Conservation (phyloP, 1,284 basidiomycete genomes). For the Mycena sp. region DNA sequence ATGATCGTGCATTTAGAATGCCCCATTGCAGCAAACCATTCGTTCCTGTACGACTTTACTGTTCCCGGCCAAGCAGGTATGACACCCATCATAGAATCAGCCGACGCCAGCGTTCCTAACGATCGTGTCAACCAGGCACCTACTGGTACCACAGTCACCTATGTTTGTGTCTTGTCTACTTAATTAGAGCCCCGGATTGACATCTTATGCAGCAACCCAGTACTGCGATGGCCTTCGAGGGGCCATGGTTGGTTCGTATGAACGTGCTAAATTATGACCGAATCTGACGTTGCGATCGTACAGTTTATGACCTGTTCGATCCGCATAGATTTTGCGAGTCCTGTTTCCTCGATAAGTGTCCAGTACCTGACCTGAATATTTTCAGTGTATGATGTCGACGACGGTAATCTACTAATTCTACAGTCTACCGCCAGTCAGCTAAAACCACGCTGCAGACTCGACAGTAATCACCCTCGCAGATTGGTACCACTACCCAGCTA, state of each 20-base stretch:
- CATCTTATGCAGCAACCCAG: neutral
- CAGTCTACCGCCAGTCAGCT: neutral
- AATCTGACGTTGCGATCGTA: neutral
- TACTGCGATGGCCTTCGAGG: neutral
- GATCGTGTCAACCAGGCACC: neutral
- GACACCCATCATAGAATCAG: neutral
- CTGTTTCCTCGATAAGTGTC: neutral
- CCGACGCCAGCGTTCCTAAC: too few relatives aligned
- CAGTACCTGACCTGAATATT: neutral
- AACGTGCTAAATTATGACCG: neutral
- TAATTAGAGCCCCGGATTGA: neutral
- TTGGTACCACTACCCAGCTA: constrained; percentile 29
- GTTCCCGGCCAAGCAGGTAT: constrained; percentile 12
- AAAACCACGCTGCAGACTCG: constrained; percentile 3
- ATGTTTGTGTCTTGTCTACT: neutral
- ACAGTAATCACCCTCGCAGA: constrained; percentile 44
- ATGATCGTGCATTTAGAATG: constrained; percentile 2
- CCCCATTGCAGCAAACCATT: constrained; percentile 19
- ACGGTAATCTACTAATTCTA: constrained; percentile 9
- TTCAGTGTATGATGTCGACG: constrained; percentile 30
- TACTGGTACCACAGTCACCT: constrained; percentile 27
- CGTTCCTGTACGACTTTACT: constrained; percentile 23
- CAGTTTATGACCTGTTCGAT: constrained; percentile 24
- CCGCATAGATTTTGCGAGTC: constrained; percentile 16
- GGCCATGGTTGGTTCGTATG: constrained; percentile 3